These are phyloP conservation scores for Penicillium sp. DNA, from an alignment of 2,329 filamentous ascomycete species.

Conservation along the genomic window DNA sequence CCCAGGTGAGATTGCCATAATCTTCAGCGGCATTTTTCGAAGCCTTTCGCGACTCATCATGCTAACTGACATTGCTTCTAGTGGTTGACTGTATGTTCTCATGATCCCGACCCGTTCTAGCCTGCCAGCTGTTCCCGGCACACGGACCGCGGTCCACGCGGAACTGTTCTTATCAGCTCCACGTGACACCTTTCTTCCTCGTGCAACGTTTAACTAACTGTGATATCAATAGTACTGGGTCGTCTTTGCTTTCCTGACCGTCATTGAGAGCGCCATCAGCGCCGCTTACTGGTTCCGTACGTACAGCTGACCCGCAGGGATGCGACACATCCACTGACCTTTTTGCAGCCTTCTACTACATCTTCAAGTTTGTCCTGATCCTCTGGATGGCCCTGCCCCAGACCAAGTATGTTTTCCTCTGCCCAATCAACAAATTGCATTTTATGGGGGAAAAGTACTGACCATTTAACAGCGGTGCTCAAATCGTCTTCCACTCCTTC, in stretches of 20 bases:
- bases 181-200: conserved; percentile 27
- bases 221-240: conserved; percentile 64
- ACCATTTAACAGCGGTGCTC: conserved; percentile 71
- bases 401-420: conserved; percentile 71
- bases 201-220: conserved; percentile 16
- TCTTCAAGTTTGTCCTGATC: conserved; percentile 97
- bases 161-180: conserved; percentile 21
- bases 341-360: conserved; percentile 84
- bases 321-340: conserved; percentile 26
- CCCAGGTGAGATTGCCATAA: conserved; percentile 56
- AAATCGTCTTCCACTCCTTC: conserved; percentile 96
- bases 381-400: conserved; percentile 97
- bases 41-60: background rate
- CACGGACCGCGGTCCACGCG: conserved; percentile 9
- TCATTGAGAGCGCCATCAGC: conserved; percentile 68
- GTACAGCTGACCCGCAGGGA: conserved; percentile 23
- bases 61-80: conserved; percentile 35
- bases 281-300: conserved; percentile 72
- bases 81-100: conserved; percentile 63
- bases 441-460: too few species aligned
- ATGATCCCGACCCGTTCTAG: conserved; percentile 17
- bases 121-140: conserved; percentile 9
- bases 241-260: conserved; percentile 67
- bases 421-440: too few species aligned
- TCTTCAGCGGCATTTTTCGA: background rate